Evolutionary conservation across 2,329 filamentous ascomycete species (phyloP), one percentile per base, ranked within the genome.

Genomic region (Neocucurbitaria cava): DNA sequence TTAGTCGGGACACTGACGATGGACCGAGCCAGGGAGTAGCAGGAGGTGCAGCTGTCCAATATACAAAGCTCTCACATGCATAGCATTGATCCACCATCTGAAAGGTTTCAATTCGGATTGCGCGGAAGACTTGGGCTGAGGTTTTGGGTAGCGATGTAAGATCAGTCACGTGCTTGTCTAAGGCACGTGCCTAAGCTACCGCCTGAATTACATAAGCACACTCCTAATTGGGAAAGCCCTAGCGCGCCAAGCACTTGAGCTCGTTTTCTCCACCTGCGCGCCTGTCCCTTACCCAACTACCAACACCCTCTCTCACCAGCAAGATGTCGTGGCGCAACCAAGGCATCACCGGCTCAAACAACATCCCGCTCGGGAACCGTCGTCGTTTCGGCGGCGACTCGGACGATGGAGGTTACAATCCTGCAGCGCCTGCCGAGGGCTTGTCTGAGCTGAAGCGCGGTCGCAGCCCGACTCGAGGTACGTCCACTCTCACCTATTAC

Each of bases 291-390:
- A 36, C 52, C 40, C 44, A 57, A 51, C 58, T 52, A 65, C 33
- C 49, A 30, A 50, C 49, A 50, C 49, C 39, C 35, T 33, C 28
- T 28, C 11, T 48, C 38, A 52, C 59, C 52, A 50, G 54, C 52
- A 62, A 79, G 41, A 88, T 88, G 86, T 79, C 86, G 75, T 88
- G 86, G 85, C 83, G 86, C 71, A 85, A 83, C 61, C 83, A 86
- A 71, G 95, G 95, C 67, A 96, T 96, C 75, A 99, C 95, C 18
- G 95, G 95, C 47, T 98, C 96, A 40, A 99, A 99, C 79, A 98
- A 97, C 73, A 96, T 99, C 70, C 95, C 95, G 57, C 82, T 99
- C 58, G 95, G 95, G 47, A 96, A 87, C 68, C 85, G 87, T 64
- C 87, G 90, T 69, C 90, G 93, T 58, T 92, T 96, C 68, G 89